These are phyloP conservation scores for Penicillium sp. DNA, from an alignment of 2,329 filamentous ascomycete genomes.

Conservation along the genomic window DNA sequence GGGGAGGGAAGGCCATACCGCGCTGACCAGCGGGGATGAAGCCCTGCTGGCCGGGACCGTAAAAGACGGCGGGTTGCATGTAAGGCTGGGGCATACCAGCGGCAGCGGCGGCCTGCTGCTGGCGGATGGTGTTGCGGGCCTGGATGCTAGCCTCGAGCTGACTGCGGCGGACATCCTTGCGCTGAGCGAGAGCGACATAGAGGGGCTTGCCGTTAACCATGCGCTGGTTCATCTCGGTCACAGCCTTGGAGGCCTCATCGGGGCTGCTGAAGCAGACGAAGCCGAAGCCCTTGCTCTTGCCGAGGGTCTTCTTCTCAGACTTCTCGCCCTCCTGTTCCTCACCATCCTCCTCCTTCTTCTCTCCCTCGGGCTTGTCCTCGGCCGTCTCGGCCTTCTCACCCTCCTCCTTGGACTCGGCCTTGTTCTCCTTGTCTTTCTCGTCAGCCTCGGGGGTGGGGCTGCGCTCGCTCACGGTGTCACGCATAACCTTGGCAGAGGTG, in stretches of 20 bases:
- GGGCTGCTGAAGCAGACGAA: slow-evolving; percentile 99
- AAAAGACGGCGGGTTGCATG: slow-evolving; percentile 91
- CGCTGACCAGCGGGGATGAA: slow-evolving; percentile 56
- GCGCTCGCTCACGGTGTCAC: slow-evolving; percentile 60
- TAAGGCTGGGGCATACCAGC: slow-evolving; percentile 77
- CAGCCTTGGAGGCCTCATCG: slow-evolving; percentile 97
- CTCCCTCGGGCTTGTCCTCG: slow-evolving; percentile 47
- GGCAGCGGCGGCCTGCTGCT: slow-evolving; percentile 92
- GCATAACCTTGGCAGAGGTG: slow-evolving; percentile 99
- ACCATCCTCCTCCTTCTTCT: slow-evolving; percentile 51
- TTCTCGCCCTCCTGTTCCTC: slow-evolving; percentile 53
- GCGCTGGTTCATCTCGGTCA: slow-evolving; percentile 99
- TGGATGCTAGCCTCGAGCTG: slow-evolving; percentile 99
- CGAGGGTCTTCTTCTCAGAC: slow-evolving; percentile 62
- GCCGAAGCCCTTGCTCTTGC: slow-evolving; percentile 99
- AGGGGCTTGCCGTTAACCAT: slow-evolving; percentile 97
- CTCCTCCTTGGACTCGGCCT: slow-evolving; percentile 49
- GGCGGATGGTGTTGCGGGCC: slow-evolving; percentile 95
- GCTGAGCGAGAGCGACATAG: slow-evolving; percentile 95
- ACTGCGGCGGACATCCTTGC: slow-evolving; percentile 99
- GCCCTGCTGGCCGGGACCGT: slow-evolving; percentile 64
- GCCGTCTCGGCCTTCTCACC: slow-evolving; percentile 41
- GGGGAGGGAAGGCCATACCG: slow-evolving; percentile 58
- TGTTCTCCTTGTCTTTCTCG: slow-evolving; percentile 52
- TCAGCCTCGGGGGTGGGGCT: slow-evolving; percentile 46